Evolutionary conservation across 1,284 basidiomycete species (phyloP), one percentile per base, ranked within the genome.

Genomic region (Ustilago tritici): DNA sequence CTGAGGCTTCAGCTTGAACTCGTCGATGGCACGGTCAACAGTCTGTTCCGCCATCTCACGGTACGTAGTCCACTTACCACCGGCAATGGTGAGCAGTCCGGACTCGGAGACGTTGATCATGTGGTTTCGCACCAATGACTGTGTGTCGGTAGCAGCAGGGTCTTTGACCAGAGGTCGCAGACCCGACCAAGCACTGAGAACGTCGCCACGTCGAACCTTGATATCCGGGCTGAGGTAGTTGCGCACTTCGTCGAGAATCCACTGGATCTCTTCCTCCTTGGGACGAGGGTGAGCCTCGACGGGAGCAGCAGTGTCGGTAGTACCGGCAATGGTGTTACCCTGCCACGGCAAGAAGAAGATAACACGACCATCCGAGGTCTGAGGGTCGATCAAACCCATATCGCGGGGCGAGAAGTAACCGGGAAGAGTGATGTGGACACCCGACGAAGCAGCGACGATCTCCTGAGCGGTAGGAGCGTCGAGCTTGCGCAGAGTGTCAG

Each of bases 301-400:
- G 3, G 88, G 87, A 0, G 93, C 91, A 0, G 94, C 92, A 0
- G 93, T 90, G 87, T 99, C 96, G 23, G 96, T 99, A 7, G 96
- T 98, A 32, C 95, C 96, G 3, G 96, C 96, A 75, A 99, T 96
- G 56, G 95, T 95, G 88, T 93, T 94, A 28, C 96, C 96, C 88
- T 98, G 93, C 96, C 96, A 99, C 0, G 96, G 96, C 23, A 99
- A 90, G 91, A 98, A 98, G 90, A 98, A 99, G 85, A 98, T 96
- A 70, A 99, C 95, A 53, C 96, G 92, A 0, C 96, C 96, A 81
- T 99, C 96, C 0, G 93, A 95, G 9, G 96, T 98, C 11, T 93
- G 90, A 0, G 96, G 96, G 87, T 99, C 96, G 61, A 99, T 91
- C 8, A 99, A 90, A 57, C 95, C 96, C 93, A 98, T 98, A 66